phyloP scores from a whole-genome alignment of 352 stramenopile genomes.

The Blastocystis sp. region DNA sequence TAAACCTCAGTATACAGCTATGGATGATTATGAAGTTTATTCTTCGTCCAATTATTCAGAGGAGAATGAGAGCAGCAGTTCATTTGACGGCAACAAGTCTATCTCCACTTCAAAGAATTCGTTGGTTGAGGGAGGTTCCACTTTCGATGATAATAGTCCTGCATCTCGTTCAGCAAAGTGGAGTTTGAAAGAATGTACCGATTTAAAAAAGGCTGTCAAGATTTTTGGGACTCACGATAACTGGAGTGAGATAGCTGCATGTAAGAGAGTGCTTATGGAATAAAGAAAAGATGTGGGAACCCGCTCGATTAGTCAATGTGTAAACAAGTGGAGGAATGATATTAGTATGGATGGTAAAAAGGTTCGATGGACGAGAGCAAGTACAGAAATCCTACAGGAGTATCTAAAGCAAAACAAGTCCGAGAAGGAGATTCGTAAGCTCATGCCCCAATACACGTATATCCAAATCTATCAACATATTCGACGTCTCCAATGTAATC shows the following conservation, averaged over 20 bases:
- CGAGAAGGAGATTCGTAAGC: background rate
- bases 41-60: no score
- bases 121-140: no score
- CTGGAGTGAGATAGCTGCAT: background rate
- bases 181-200: background rate
- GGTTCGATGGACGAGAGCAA: background rate
- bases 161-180: background rate
- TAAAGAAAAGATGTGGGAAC: background rate
- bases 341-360: background rate
- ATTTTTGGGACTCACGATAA: background rate
- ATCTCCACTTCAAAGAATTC: no score
- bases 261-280: no score
- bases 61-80: no score
- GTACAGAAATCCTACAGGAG: background rate
- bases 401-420: background rate
- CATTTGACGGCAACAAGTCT: no score
- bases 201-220: background rate
- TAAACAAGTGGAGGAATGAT: conserved; percentile 25
- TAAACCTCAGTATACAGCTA: no score
- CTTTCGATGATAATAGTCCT: no score
- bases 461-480: conserved; percentile 14
- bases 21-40: no score
- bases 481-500: background rate
- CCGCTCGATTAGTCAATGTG: background rate
- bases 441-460: conserved; percentile 19